These are phyloP conservation scores for Craterostigma plantagineum DNA, from an alignment of 257 asterid genomes.

Conservation along the genomic window DNA sequence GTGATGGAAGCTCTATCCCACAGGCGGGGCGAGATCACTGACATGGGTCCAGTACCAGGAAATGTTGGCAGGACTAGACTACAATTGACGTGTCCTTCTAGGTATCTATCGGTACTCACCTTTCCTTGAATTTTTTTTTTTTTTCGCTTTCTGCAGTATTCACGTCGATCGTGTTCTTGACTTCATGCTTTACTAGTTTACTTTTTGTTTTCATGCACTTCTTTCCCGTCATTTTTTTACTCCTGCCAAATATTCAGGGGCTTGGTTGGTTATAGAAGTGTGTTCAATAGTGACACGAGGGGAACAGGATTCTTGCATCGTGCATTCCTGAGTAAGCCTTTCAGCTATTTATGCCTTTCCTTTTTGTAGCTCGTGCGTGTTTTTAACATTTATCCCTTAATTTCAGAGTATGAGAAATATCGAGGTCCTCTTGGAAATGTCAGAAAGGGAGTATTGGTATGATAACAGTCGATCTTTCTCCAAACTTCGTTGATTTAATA, in stretches of 20 bases:
- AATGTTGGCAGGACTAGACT: conserved; percentile 73
- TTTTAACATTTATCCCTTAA: background rate
- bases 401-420: conserved; percentile 72
- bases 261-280: conserved; percentile 90
- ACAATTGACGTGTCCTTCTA: conserved; percentile 88
- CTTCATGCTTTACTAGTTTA: too few relatives aligned
- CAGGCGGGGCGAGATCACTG: conserved; percentile 75
- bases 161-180: background rate
- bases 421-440: conserved; percentile 98
- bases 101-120: conserved; percentile 26
- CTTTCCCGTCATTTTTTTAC: background rate
- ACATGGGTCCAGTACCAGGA: conserved; percentile 98
- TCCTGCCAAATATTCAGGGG: conserved; percentile 38
- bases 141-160: background rate
- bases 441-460: conserved; percentile 96
- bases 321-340: conserved; percentile 70
- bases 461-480: too few relatives aligned
- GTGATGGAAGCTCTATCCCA: conserved; percentile 96
- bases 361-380: background rate
- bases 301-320: conserved; percentile 99
- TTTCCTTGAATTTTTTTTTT: conserved; percentile 1
- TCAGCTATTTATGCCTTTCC: conserved; percentile 1
- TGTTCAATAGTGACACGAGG: conserved; percentile 89
- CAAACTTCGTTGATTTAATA: too few relatives aligned
- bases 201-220: background rate